Base-by-base conservation (phyloP, 2,329 filamentous ascomycete genomes). In the Epichloe bromicola region DNA sequence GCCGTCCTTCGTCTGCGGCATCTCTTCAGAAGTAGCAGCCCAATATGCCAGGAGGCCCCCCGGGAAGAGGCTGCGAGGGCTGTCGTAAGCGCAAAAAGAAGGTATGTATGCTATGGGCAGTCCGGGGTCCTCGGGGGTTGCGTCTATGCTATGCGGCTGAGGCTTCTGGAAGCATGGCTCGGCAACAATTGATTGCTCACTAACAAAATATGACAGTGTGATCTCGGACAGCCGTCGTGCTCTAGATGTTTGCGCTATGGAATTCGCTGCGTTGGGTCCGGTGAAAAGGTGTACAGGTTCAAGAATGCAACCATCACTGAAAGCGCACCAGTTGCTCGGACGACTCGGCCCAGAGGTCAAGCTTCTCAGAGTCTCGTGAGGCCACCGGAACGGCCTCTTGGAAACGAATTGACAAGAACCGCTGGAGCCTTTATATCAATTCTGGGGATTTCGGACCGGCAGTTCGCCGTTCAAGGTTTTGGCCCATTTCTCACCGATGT, bases 401-500 rank as follows among this genome's bases (percentile, higher is more conserved):
- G 44, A 23, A 50, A 45, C 30, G 44, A 53, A 23, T 26, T 48
- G 19, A 50, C 48, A 14, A 19, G 33, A 17, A 48, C 40, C 3
- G 40, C 51, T 14, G 48, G 51, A n/a, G 48, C 60, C 2, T 59
- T 61, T 49, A 66, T 59, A 46, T 65, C 53, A 47, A 59, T 58
- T 46, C 63, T 73, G 2, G 56, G 65, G 26, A 61, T 70, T 3
- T 67, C 64, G 0, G 71, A 76, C 44, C 61, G 73, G 17, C 63
- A 70, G 17, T 76, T 72, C 54, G 73, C 75, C 43, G 56, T 77
- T 6, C 61, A 62, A 41, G 71, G 69, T 14, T 77, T 73, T 53
- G 74, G 74, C 1, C 56, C 59, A 0, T 76, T 72, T 54, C 57
- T 77, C 11, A 59, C 61, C 1, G 63, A 72, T n/a, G 59, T 77